phyloP scores from a whole-genome alignment of 768 basidiomycete species.

The Boletus patriciae region DNA sequence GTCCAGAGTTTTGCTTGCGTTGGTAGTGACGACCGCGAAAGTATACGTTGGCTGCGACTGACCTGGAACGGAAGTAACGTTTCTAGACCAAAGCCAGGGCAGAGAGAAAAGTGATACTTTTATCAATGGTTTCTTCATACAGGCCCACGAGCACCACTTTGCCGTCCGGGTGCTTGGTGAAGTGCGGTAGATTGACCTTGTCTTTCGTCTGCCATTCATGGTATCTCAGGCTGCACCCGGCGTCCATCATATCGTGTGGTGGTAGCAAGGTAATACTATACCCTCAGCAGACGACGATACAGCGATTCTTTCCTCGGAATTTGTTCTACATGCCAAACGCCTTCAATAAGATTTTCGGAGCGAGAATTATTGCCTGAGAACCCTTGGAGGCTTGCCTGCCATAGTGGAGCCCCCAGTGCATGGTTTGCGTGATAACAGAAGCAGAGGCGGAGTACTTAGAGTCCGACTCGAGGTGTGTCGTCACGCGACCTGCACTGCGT shows the following conservation, averaged over 20 bases:
- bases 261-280: constrained; percentile 28
- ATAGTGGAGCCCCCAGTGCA: constrained; percentile 88
- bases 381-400: constrained; percentile 54
- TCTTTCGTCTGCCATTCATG: constrained; percentile 94
- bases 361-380: constrained; percentile 86
- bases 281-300: constrained; percentile 82
- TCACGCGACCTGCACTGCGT: constrained; percentile 15
- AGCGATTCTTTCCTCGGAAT: constrained; percentile 79
- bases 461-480: background rate
- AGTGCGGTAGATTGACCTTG: constrained; percentile 78
- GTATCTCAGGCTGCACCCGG: constrained; percentile 60
- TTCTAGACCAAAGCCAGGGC: background rate
- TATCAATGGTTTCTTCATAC: constrained; percentile 71
- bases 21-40: constrained; percentile 88
- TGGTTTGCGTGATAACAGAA: constrained; percentile 66
- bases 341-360: constrained; percentile 72
- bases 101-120: constrained; percentile 43
- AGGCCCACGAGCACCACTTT: constrained; percentile 81
- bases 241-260: background rate
- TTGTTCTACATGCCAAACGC: constrained; percentile 84
- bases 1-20: constrained; percentile 61
- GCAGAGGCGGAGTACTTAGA: constrained; percentile 9
- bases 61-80: constrained; percentile 36
- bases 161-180: constrained; percentile 65
- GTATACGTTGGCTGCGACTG: constrained; percentile 64